A percentile compares a stretch with the other conserved stretches of the same genome.
These are phyloP conservation scores for Gossypium trilobum DNA, from an alignment of 441 rosid genomes.

Conservation along the genomic window DNA sequence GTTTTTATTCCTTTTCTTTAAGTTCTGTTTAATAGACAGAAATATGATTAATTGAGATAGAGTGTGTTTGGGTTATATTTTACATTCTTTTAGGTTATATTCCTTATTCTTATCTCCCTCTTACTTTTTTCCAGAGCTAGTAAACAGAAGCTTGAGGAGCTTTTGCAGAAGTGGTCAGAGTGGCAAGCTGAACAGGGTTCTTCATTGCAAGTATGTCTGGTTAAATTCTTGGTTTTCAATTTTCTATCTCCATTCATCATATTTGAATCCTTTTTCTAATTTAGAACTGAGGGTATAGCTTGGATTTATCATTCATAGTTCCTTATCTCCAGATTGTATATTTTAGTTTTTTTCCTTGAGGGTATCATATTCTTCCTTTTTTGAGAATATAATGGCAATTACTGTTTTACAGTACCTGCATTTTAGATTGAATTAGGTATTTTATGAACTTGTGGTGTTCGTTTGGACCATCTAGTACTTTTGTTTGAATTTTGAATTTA, in stretches of 20 bases:
- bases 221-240: background rate
- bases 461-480: background rate
- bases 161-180: conserved; percentile 83
- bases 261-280: background rate
- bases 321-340: background rate
- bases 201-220: conserved; percentile 41
- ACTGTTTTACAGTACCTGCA: background rate
- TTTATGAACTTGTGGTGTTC: background rate
- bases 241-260: background rate
- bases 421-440: background rate
- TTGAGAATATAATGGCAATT: conserved; percentile 2
- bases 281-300: background rate
- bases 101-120: conserved; percentile 10
- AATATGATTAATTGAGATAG: background rate
- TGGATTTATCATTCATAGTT: background rate
- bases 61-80: conserved; percentile 5
- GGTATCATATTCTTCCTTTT: background rate
- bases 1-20: conserved; percentile 3
- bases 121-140: conserved; percentile 52
- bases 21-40: background rate
- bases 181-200: conserved; percentile 68
- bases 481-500: background rate
- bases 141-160: conserved; percentile 65
- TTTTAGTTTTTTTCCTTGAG: background rate
- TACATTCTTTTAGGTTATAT: conserved; percentile 13